Evolutionary conservation across 2,329 filamentous ascomycete genomes (phyloP), one percentile per base, ranked within the genome.

Genomic region (Stylonectria norvegica): DNA sequence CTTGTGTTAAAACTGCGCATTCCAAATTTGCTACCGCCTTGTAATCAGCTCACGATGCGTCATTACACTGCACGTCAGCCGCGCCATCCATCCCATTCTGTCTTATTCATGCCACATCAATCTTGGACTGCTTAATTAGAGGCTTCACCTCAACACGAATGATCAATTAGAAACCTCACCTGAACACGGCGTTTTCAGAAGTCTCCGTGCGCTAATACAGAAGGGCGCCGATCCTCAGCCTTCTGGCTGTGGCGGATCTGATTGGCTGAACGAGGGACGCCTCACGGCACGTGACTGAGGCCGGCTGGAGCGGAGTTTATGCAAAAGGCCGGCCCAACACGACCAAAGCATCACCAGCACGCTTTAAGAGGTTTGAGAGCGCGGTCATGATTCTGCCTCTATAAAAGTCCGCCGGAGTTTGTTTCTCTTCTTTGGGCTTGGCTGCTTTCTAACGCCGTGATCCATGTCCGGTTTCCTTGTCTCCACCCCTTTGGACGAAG

Each of bases 341-440:
- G 38, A 20, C 20, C 12, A 6, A 32, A 11, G 30, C 43, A 42
- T 28, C 36, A 28, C 31, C 12, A 29, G 17, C n/a, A 16, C 17
- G n/a, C 25, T 31, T 40, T 33, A 38, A 48, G 29, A 32, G 18
- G 28, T 27, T 25, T 29, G 15, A 28, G 32, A 14, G 27, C 28
- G 36, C 28, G 46, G 20, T 43, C 16, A 19, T 32, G 30, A 14
- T 19, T 14, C 30, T 32, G 15, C 34, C 19, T 23, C 30, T 25
- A 17, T 19, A 42, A 56, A 52, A 56, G 42, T 58, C 55, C 51
- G 53, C 43, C 52, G 55, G 55, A 53, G 43, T 57, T n/a, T 57
- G 28, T 40, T 38, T 43, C 28, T 31, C 32, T 29, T 49, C 38
- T 33, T 39, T 25, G 27, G 31, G 27, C 30, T 44, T 33, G 44